Evolutionary conservation across 495 filamentous ascomycete species (phyloP).

Genomic region (Annulohypoxylon stygium): DNA sequence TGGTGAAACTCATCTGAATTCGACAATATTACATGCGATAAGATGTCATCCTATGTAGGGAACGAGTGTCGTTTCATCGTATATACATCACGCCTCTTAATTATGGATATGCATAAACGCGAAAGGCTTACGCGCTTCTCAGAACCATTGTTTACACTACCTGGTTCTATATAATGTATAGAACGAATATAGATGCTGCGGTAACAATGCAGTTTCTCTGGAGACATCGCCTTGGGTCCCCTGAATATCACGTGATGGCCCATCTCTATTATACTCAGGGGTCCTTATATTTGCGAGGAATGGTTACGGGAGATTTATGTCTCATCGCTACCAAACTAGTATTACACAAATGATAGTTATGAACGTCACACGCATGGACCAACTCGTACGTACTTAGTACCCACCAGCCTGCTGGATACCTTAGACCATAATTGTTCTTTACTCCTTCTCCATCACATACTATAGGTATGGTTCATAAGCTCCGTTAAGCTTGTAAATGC

Average conservation of each 20-base stretch:
- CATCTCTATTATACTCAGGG: slow-evolving; percentile 12
- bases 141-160: not conserved
- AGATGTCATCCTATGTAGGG: not conserved
- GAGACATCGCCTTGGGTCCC: slow-evolving; percentile 9
- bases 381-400: not conserved
- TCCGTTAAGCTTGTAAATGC: not conserved
- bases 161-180: slow-evolving; percentile 6
- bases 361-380: not conserved
- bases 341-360: not conserved
- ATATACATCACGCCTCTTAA: slow-evolving; percentile 3
- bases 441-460: not conserved
- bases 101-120: slow-evolving; percentile 5
- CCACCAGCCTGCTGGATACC: not conserved
- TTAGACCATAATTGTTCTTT: not conserved
- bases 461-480: not conserved
- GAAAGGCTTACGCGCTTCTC: slow-evolving; percentile 3
- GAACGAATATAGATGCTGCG: not conserved
- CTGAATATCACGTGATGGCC: slow-evolving; percentile 10
- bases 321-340: slow-evolving; percentile 3
- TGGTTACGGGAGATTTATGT: slow-evolving; percentile 12
- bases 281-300: not conserved
- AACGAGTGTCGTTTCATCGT: not conserved
- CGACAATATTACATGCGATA: slow-evolving; percentile 3
- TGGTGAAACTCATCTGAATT: slow-evolving; percentile 14
- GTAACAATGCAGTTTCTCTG: slow-evolving; percentile 6